These are phyloP conservation scores for Salicornia ramosissima DNA, from an alignment of 148 eudicot species.

Conservation along the genomic window DNA sequence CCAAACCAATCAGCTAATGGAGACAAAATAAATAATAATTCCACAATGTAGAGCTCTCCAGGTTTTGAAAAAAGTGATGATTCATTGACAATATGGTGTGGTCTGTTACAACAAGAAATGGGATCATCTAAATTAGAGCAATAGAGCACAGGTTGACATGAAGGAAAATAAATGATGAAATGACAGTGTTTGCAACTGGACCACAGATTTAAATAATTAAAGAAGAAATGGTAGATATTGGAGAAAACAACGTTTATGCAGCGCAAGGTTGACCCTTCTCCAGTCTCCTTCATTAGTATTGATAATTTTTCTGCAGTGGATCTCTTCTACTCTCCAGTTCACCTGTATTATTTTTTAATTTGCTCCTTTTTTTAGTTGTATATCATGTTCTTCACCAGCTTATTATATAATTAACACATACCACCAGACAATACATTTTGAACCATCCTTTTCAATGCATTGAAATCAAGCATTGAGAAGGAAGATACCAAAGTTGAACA, in stretches of 20 bases:
- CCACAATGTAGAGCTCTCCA: neutral
- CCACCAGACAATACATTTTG: neutral
- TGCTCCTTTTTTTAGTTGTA: no score
- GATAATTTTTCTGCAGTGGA: neutral
- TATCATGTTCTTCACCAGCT: no score
- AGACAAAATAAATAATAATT: neutral
- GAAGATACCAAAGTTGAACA: neutral
- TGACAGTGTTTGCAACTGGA: neutral
- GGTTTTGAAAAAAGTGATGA: neutral
- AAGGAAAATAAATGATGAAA: neutral
- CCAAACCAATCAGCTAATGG: neutral
- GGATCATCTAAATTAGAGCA: neutral
- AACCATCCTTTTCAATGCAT: neutral
- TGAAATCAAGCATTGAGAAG: neutral
- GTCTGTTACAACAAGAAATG: no score
- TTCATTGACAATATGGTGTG: neutral
- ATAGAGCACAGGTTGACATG: neutral
- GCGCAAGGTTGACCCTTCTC: no score
- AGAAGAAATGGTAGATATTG: neutral
- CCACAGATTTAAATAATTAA: neutral
- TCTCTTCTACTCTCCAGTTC: neutral
- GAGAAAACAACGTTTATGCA: neutral
- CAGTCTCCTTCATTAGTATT: no score
- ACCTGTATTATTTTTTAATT: neutral
- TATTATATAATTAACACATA: neutral